Percentiles rank a stretch among this genome's conserved stretches.
Evolutionary conservation across 2,329 filamentous ascomycete genomes (phyloP).

Genomic region (Eurotiales sp.): DNA sequence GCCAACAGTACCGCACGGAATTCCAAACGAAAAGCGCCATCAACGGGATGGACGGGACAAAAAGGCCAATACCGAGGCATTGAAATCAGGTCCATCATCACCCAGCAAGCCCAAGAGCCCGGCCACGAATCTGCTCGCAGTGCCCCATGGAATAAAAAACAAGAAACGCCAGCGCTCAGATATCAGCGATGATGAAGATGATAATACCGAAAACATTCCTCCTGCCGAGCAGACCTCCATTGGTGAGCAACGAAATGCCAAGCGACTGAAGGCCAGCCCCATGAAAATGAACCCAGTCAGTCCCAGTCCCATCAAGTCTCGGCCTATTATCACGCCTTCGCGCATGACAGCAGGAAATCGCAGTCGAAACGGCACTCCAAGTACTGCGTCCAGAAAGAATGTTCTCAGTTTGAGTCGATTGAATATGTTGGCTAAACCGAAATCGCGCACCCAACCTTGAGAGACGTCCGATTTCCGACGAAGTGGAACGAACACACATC

Average conservation of each 20-base stretch:
- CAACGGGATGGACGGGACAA: constrained; percentile 18
- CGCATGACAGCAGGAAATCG: constrained; percentile 24
- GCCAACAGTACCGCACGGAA: constrained; percentile 36
- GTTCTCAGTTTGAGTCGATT: constrained; percentile 44
- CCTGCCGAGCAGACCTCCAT: constrained; percentile 21
- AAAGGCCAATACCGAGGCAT: constrained; percentile 19
- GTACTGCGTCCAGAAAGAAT: constrained; percentile 28
- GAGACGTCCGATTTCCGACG: too few species aligned
- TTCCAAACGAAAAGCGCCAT: constrained; percentile 31
- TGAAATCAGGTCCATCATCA: constrained; percentile 18
- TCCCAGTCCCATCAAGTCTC: constrained; percentile 34
- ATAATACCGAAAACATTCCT: constrained; percentile 17
- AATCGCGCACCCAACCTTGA: constrained; percentile 31
- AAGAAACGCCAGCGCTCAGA: constrained; percentile 25
- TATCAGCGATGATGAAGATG: constrained; percentile 7
- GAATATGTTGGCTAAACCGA: constrained; percentile 47
- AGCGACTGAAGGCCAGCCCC: constrained; percentile 32
- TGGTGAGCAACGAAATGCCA: constrained; percentile 29
- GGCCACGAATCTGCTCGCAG: constrained; percentile 27
- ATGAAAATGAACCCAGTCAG: constrained; percentile 20
- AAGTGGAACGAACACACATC: too few species aligned
- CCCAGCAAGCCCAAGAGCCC: constrained; percentile 15
- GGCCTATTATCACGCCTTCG: constrained; percentile 21
- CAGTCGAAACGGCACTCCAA: constrained; percentile 27
- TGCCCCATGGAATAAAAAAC: constrained; percentile 36